Conservation (phyloP, 2,329 filamentous ascomycete genomes). For the Botryotinia narcissicola region DNA sequence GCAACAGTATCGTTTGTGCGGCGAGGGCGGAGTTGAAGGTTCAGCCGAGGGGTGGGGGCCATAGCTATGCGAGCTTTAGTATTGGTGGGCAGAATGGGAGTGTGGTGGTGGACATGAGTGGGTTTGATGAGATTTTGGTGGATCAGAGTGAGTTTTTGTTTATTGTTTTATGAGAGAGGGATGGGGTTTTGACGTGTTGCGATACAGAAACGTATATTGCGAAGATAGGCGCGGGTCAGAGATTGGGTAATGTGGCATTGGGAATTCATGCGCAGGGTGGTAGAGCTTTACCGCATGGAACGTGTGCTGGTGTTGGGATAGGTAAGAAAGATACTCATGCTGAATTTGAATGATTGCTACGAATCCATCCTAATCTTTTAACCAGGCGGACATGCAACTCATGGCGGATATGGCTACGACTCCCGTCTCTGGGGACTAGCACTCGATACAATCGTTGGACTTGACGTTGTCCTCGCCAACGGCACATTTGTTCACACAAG, state of each 20-base stretch:
- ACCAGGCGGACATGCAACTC: conserved; percentile 10
- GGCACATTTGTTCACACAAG: conserved; percentile 33
- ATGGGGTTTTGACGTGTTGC: not conserved
- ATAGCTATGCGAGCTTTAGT: conserved; percentile 50
- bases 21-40: conserved; percentile 45
- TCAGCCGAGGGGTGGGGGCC: conserved; percentile 52
- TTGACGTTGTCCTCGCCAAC: conserved; percentile 47
- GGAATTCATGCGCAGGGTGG: conserved; percentile 40
- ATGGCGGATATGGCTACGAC: conserved; percentile 18
- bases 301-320: conserved; percentile 18
- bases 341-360: fast-evolving
- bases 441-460: conserved; percentile 23
- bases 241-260: conserved; percentile 45
- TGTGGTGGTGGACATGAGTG: conserved; percentile 53
- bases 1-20: conserved; percentile 48
- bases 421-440: conserved; percentile 15
- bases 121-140: conserved; percentile 52
- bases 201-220: conserved; percentile 24
- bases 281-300: conserved; percentile 36
- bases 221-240: conserved; percentile 42
- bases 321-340: not conserved
- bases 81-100: conserved; percentile 50
- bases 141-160: conserved; percentile 36
- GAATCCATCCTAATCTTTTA: not conserved
- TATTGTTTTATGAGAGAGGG: no score